phyloP scores from a whole-genome alignment of 345 rosid species.

The Populus deltoides region DNA sequence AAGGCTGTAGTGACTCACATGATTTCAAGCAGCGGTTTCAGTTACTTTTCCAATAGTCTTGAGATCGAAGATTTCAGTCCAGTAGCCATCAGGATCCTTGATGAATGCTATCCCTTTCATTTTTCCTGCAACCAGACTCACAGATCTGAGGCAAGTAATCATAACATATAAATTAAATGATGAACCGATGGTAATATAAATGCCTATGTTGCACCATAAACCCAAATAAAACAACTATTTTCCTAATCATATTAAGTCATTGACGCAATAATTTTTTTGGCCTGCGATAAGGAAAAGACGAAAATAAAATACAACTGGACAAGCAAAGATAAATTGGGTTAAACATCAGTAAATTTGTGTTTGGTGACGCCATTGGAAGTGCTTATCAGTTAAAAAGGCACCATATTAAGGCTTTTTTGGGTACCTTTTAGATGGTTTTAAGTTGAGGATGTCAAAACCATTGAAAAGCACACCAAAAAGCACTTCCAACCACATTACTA shows the following conservation, averaged over 20 bases:
- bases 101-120: constrained; percentile 91
- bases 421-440: background rate
- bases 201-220: background rate
- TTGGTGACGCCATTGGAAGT: background rate
- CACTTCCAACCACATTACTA: background rate
- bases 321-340: background rate
- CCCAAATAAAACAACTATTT: background rate
- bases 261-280: background rate
- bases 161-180: background rate
- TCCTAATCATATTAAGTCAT: background rate
- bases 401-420: background rate
- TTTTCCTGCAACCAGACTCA: constrained; percentile 54
- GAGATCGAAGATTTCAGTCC: constrained; percentile 93
- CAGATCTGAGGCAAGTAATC: background rate
- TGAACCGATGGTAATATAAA: background rate
- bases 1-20: background rate
- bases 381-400: background rate
- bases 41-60: constrained; percentile 45
- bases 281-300: background rate
- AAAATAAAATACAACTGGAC: background rate
- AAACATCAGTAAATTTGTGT: background rate
- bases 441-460: background rate
- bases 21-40: constrained; percentile 39
- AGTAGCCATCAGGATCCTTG: constrained; percentile 96
- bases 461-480: background rate